Evolutionary conservation across 345 rosid genomes (phyloP).

Genomic region (Eucalyptus pauciflora): DNA sequence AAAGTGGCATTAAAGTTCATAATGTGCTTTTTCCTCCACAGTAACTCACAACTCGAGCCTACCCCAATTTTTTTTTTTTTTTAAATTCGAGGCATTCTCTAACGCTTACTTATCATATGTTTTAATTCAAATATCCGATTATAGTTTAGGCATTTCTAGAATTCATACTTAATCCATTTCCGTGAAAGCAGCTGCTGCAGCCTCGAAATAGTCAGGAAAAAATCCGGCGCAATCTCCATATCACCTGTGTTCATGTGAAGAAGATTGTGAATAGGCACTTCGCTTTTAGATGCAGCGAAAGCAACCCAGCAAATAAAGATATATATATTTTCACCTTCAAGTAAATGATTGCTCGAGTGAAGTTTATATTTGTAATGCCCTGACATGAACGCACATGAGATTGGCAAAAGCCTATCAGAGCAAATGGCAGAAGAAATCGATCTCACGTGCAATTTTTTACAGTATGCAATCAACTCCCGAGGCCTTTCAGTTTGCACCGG

Average conservation of each 20-base stretch:
- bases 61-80: neutral
- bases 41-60: neutral
- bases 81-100: neutral
- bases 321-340: constrained; percentile 52
- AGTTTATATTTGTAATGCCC: constrained; percentile 77
- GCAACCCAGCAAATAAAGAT: neutral
- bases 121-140: neutral
- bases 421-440: constrained; percentile 1
- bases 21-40: neutral
- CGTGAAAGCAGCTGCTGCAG: constrained; percentile 69
- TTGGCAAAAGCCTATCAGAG: neutral
- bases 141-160: neutral
- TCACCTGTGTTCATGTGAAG: constrained; percentile 39
- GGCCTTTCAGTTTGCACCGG: constrained; percentile 80
- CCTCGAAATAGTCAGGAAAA: constrained; percentile 88
- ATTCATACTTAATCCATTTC: constrained; percentile 79
- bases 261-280: neutral
- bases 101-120: too few species aligned
- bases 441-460: constrained; percentile 83
- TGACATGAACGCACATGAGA: constrained; percentile 2
- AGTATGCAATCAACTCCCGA: constrained; percentile 88
- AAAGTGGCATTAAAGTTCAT: neutral
- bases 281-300: neutral
- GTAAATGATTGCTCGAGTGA: constrained; percentile 64
- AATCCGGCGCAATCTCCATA: constrained; percentile 91